These are phyloP conservation scores for Chenopodium album DNA, from an alignment of 148 eudicot genomes.

Conservation along the genomic window DNA sequence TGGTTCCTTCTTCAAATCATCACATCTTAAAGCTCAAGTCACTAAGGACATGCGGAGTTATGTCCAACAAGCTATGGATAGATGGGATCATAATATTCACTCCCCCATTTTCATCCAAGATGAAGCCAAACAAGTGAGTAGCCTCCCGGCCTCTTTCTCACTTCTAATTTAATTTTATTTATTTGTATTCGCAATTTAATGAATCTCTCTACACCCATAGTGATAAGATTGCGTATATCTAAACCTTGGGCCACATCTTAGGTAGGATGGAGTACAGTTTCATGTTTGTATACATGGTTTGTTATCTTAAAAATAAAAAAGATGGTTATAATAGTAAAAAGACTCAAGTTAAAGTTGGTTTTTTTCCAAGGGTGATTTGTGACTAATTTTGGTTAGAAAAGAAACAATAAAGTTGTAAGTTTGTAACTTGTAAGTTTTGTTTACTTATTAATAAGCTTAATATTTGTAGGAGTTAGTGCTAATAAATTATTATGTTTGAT, in stretches of 20 bases:
- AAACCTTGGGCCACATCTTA: not conserved
- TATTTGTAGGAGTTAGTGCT: not conserved
- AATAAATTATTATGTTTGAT: not conserved
- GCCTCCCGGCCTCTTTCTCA: not conserved
- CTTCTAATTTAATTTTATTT: too few relatives aligned
- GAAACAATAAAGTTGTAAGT: not conserved
- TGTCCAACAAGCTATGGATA: constrained; percentile 53
- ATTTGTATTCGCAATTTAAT: not conserved
- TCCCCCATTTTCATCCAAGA: constrained; percentile 64
- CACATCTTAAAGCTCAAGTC: constrained; percentile 67
- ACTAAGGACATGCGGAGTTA: constrained; percentile 56
- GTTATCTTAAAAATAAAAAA: not conserved
- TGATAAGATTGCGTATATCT: constrained; percentile 13
- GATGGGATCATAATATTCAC: constrained; percentile 42
- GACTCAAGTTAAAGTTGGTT: not conserved
- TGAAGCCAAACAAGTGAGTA: constrained; percentile 61
- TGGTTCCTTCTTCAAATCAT: constrained; percentile 72
- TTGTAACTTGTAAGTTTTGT: too few relatives aligned
- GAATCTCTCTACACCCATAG: too few relatives aligned
- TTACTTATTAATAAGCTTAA: too few relatives aligned
- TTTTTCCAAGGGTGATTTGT: not conserved
- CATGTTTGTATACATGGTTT: too few relatives aligned
- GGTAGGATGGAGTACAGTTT: not conserved
- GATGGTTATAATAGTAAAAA: not conserved
- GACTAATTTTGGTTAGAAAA: constrained; percentile 5